These are phyloP conservation scores for Botrytis paeoniae DNA, from an alignment of 2,329 filamentous ascomycete genomes.

Conservation along the genomic window DNA sequence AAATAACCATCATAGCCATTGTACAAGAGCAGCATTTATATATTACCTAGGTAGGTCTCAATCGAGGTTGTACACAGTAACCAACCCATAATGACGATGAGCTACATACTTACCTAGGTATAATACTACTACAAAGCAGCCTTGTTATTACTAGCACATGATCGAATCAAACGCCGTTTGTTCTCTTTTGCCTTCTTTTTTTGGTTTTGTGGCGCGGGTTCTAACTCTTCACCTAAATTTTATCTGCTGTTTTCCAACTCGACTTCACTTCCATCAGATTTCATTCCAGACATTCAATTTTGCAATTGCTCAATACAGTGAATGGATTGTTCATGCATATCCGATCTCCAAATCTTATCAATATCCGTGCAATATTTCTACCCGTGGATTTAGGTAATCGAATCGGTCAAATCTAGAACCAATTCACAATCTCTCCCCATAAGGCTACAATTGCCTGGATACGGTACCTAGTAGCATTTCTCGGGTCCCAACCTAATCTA, in stretches of 20 bases:
- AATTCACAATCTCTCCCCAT: not conserved
- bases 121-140: not conserved
- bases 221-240: not conserved
- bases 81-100: not conserved
- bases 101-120: not conserved
- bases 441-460: not conserved
- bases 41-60: not conserved
- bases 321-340: not conserved
- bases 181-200: constrained; percentile 1
- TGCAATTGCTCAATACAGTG: not conserved
- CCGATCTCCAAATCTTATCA: not conserved
- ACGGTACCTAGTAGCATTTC: not conserved
- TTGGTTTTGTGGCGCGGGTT: not conserved
- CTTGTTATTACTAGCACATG: constrained; percentile 15
- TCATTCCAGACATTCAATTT: not conserved
- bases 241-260: not conserved
- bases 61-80: not conserved
- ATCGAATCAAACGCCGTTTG: not conserved
- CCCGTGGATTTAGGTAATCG: not conserved
- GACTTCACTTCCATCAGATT: not conserved
- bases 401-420: constrained; percentile 1
- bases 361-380: not conserved
- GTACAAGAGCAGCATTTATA: not conserved
- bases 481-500: not conserved
- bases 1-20: not conserved